Percentiles rank a stretch among this genome's conserved stretches.
Conservation (phyloP, 2,329 filamentous ascomycete species). For the Gaeumannomyces sp. region DNA sequence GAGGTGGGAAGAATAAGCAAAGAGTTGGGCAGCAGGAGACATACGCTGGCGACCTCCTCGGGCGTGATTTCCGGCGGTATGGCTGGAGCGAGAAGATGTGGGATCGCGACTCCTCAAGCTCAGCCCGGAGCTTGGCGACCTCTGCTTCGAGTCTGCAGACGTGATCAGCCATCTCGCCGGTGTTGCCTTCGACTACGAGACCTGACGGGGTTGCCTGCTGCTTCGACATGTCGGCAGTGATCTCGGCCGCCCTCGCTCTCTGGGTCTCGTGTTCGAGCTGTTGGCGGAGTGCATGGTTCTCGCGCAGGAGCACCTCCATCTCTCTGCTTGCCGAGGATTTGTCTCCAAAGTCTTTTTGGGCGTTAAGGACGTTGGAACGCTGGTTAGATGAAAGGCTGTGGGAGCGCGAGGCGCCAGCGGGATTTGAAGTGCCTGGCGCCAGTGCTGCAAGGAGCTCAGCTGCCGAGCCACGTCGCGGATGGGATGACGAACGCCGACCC, state of each 20-base stretch:
- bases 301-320: neutral
- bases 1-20: neutral
- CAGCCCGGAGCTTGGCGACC: slow-evolving; percentile 22
- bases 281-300: slow-evolving; percentile 10
- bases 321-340: neutral
- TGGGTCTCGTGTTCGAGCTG: slow-evolving; percentile 11
- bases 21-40: slow-evolving; percentile 8
- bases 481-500: neutral
- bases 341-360: neutral
- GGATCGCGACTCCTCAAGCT: slow-evolving; percentile 29
- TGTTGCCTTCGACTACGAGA: neutral
- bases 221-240: neutral
- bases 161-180: neutral
- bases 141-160: slow-evolving; percentile 15
- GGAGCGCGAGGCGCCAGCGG: neutral
- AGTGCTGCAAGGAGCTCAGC: no score
- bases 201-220: neutral
- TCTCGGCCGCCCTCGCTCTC: slow-evolving; percentile 20
- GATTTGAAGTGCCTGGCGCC: no score
- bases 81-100: slow-evolving; percentile 36
- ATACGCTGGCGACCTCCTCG: slow-evolving; percentile 30
- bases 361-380: neutral
- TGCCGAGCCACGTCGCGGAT: no score
- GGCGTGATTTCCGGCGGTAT: slow-evolving; percentile 32
- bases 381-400: neutral